Evolutionary conservation across 1,139 yeast genomes (phyloP).

Genomic region (Magnusiomyces clavatus): DNA sequence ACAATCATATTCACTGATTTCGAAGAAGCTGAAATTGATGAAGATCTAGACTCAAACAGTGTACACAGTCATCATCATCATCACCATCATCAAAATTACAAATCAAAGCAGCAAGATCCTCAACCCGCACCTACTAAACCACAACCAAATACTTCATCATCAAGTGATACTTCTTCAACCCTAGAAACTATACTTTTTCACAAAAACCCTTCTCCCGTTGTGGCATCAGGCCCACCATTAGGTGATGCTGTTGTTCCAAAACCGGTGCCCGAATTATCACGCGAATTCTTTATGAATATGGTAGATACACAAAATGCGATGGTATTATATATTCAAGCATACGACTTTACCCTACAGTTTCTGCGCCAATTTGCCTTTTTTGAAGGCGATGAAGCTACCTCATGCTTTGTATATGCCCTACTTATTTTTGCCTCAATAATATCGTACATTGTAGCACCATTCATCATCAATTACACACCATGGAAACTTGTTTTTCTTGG

Average conservation of each 20-base stretch:
- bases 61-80: background rate
- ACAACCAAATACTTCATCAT: conserved; percentile 6
- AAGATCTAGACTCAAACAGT: background rate
- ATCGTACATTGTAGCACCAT: conserved; percentile 22
- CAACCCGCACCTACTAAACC: background rate
- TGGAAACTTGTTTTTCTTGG: conserved; percentile 32
- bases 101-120: background rate
- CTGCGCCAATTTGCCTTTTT: conserved; percentile 57
- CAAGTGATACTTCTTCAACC: background rate
- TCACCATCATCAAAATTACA: background rate
- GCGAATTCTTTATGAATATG: conserved; percentile 69
- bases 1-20: conserved; percentile 16
- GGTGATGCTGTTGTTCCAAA: conserved; percentile 47
- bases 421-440: conserved; percentile 35
- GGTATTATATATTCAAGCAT: conserved; percentile 56
- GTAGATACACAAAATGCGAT: conserved; percentile 82
- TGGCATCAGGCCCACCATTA: conserved; percentile 49
- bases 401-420: conserved; percentile 33
- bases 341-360: conserved; percentile 47
- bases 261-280: conserved; percentile 72
- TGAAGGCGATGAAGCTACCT: conserved; percentile 55
- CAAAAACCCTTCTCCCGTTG: conserved; percentile 34
- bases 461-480: conserved; percentile 28
- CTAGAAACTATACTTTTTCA: conserved; percentile 1
- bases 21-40: background rate